A percentile compares a stretch with the other conserved stretches of the same genome.
Evolutionary conservation across 2,329 filamentous ascomycete genomes (phyloP).

Genomic region (Hymenoscyphus linearis): DNA sequence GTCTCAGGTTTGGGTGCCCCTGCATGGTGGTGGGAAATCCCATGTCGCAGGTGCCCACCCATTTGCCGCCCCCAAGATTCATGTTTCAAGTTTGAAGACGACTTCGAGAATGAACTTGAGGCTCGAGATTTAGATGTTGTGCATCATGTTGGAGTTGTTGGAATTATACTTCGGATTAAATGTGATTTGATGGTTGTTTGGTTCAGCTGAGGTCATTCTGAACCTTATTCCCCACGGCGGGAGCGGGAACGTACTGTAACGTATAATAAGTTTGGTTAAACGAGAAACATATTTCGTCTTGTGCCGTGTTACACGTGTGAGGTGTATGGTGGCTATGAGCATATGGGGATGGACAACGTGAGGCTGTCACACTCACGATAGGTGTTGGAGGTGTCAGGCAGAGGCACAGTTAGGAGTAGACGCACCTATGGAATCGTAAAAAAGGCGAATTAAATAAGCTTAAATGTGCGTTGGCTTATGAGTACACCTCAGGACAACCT

Average conservation of each 20-base stretch:
- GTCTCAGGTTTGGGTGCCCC: not conserved
- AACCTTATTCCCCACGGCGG: not conserved
- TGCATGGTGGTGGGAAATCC: not conserved
- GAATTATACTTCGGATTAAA: no score
- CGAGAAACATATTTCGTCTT: not conserved
- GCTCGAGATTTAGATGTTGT: not conserved
- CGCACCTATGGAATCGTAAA: not conserved
- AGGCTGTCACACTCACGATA: not conserved
- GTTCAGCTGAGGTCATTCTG: not conserved
- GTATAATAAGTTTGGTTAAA: not conserved
- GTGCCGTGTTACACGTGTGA: not conserved
- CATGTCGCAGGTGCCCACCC: not conserved
- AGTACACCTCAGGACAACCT: not conserved
- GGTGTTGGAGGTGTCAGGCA: not conserved
- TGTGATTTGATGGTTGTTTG: not conserved
- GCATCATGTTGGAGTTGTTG: not conserved
- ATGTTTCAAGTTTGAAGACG: not conserved
- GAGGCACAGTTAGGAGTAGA: not conserved
- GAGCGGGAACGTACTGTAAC: not conserved
- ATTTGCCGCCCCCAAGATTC: not conserved
- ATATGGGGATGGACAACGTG: not conserved
- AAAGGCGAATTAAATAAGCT: not conserved
- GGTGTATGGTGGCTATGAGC: not conserved
- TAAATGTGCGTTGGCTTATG: not conserved
- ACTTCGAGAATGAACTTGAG: not conserved